Conservation (phyloP, 805 yeast species). For the Metschnikowia aberdeeniae region DNA sequence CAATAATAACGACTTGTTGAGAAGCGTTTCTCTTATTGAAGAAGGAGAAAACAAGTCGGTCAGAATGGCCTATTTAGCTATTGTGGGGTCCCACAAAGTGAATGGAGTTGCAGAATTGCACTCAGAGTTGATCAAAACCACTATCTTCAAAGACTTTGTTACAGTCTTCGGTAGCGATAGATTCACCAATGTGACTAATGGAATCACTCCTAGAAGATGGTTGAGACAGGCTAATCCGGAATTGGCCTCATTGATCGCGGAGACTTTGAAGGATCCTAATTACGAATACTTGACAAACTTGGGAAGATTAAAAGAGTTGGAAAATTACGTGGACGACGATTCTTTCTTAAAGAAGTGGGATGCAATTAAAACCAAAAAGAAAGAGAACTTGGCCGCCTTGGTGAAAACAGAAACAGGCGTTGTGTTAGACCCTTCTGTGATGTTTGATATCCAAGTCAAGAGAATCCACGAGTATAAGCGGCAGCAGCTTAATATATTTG, state of each 20-base stretch:
- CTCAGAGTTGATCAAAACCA: conserved; percentile 83
- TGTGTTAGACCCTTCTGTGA: conserved; percentile 64
- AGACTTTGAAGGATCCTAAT: conserved; percentile 59
- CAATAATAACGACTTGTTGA: conserved; percentile 57
- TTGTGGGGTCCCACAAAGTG: conserved; percentile 88
- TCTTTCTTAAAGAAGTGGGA: conserved; percentile 71
- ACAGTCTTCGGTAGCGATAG: conserved; percentile 74
- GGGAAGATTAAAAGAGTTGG: conserved; percentile 61
- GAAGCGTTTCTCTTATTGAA: conserved; percentile 79
- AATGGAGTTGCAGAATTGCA: conserved; percentile 96
- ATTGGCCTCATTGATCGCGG: conserved; percentile 67
- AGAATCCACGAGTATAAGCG: conserved; percentile 95
- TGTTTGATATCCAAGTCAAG: conserved; percentile 90
- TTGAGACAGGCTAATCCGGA: conserved; percentile 87
- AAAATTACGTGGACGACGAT: conserved; percentile 61
- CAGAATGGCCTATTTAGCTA: conserved; percentile 89
- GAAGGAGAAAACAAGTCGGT: conserved; percentile 78
- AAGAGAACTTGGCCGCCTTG: conserved; percentile 59
- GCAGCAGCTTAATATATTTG: conserved; percentile 89
- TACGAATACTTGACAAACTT: conserved; percentile 68
- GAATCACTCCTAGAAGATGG: conserved; percentile 97
- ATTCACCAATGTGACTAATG: conserved; percentile 90
- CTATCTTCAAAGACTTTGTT: conserved; percentile 88
- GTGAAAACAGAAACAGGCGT: conserved; percentile 62
- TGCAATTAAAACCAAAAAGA: conserved; percentile 64